Percentiles rank a stretch among this genome's conserved stretches.
phyloP scores from a whole-genome alignment of 495 filamentous ascomycete species.

The Penicillium canariense region DNA sequence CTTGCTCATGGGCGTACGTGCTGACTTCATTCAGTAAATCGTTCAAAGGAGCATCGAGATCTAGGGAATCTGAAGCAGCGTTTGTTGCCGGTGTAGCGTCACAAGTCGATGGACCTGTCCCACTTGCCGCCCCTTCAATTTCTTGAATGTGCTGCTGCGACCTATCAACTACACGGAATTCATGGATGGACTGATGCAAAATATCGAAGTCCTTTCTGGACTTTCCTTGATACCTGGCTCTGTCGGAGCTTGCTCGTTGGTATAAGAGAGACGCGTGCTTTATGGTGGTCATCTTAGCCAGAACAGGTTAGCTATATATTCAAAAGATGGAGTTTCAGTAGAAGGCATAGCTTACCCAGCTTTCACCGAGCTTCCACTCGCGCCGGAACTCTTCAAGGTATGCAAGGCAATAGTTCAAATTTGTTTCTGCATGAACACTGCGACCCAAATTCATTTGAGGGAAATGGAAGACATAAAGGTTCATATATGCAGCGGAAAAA shows the following conservation, averaged over 20 bases:
- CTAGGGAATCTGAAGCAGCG: constrained; percentile 6
- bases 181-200: constrained; percentile 24
- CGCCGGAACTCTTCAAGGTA: constrained; percentile 21
- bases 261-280: constrained; percentile 20
- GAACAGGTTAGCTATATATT: background rate
- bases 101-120: background rate
- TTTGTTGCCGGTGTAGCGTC: constrained; percentile 2
- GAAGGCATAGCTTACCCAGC: constrained; percentile 16
- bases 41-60: constrained; percentile 15
- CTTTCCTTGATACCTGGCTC: constrained; percentile 20
- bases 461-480: constrained; percentile 21
- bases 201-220: constrained; percentile 20
- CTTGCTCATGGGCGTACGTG: constrained; percentile 16
- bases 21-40: constrained; percentile 17
- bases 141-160: constrained; percentile 22
- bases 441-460: constrained; percentile 27
- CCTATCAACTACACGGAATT: constrained; percentile 23
- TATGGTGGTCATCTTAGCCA: constrained; percentile 17
- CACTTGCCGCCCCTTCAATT: constrained; percentile 19
- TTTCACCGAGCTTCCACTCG: constrained; percentile 23
- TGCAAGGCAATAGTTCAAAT: constrained; percentile 17
- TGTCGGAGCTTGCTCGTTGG: constrained; percentile 17
- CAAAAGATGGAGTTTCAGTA: background rate
- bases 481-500: constrained; percentile 28
- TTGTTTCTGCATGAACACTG: constrained; percentile 11